Evolutionary conservation across 345 rosid genomes (phyloP).

Genomic region (Corchorus olitorius): DNA sequence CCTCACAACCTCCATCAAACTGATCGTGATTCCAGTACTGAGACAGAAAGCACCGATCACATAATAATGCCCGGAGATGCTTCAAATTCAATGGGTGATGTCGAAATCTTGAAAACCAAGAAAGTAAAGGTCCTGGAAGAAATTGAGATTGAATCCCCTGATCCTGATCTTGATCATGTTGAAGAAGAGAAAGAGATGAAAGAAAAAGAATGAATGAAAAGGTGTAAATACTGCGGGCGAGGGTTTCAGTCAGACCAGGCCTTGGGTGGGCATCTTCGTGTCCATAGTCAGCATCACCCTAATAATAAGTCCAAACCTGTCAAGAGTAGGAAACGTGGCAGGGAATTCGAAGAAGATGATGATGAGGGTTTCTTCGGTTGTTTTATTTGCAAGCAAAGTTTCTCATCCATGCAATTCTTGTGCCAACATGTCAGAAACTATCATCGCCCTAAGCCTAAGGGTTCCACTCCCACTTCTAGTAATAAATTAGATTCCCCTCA

Average conservation of each 20-base stretch:
- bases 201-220: no score
- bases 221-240: not conserved
- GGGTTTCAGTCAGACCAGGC: not conserved
- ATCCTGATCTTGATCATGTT: not conserved
- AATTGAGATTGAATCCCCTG: not conserved
- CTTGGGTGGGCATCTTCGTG: slow-evolving; percentile 3
- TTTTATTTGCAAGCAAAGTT: not conserved
- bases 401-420: not conserved
- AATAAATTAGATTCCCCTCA: not conserved
- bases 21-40: not conserved
- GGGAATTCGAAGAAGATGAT: not conserved
- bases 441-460: not conserved
- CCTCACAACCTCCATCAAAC: not conserved
- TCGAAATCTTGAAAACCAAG: not conserved
- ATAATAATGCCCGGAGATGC: not conserved
- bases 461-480: not conserved
- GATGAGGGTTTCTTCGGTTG: not conserved
- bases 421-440: not conserved
- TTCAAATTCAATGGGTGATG: not conserved
- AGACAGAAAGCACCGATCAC: not conserved
- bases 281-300: not conserved
- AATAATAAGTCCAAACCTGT: not conserved
- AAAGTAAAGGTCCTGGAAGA: not conserved
- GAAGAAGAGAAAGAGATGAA: no score
- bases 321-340: not conserved